Evolutionary conservation across 805 yeast species (phyloP), one percentile per base, ranked within the genome.

Genomic region (Wickerhamiella occidentalis): DNA sequence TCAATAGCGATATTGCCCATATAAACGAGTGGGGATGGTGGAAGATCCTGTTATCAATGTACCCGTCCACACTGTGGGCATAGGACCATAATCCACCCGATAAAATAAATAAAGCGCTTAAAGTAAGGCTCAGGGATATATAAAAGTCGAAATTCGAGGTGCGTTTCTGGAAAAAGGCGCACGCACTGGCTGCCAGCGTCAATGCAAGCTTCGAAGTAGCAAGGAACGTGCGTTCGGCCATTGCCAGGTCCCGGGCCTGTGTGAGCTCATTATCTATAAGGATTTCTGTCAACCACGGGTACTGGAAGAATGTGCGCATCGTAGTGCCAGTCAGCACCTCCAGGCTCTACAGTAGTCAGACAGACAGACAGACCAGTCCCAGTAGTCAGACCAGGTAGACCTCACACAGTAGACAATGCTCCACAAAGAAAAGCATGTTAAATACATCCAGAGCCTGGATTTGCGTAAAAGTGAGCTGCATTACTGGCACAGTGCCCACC

Each of bases 401-500:
- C n/a, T n/a, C n/a, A n/a, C n/a, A n/a, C n/a, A n/a, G 28, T 25
- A 9, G 13, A 33, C 44, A 21, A 43, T 53, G 37, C 49, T 50
- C 23, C 47, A 51, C 15, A 68, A 64, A 49, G 70, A 73, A n/a
- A 76, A 77, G 58, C 90, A 82, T 60, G 69, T 80, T 18, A 61
- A 64, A 18, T 82, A 79, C 61, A 71, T 82, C 28, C 67, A 70
- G 50, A 64, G 76, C 1, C 64, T 82, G 40, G 80, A 80, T 56
- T 65, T 71, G 44, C 69, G 73, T 54, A 69, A 74, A 49, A 73
- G 78, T 61, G 74, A 81, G 61, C 68, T 79, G 25, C 87, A 82
- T 57, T 88, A 86, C 65, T 86, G 95, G 92, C 65, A 88, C 47
- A 77, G 85, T 9, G 97, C 92, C 59, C 97, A 92, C 63, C 69